Conservation (phyloP, 495 filamentous ascomycete species). For the Penicillium simplicissimum region DNA sequence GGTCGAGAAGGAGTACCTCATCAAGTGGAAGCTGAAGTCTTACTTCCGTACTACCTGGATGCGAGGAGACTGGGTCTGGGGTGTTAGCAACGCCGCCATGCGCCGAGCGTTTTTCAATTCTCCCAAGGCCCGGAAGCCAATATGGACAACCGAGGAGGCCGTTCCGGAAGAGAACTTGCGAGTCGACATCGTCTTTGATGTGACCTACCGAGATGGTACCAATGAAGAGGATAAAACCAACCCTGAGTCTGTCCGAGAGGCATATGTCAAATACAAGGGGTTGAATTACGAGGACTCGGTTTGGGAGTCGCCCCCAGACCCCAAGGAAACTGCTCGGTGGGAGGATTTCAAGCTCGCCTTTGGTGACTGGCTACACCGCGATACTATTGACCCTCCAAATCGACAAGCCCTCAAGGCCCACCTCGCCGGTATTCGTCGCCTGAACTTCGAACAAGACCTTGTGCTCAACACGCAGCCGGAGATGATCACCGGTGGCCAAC, state of each 20-base stretch:
- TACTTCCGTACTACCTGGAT: conserved; percentile 82
- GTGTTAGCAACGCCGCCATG: conserved; percentile 62
- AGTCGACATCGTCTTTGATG: conserved; percentile 84
- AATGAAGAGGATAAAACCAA: conserved; percentile 40
- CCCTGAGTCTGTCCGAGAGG: conserved; percentile 48
- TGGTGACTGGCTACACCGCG: conserved; percentile 75
- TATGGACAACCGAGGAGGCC: conserved; percentile 73
- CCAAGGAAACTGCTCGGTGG: conserved; percentile 67
- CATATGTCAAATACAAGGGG: conserved; percentile 90
- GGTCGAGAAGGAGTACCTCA: conserved; percentile 80
- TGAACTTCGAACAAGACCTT: conserved; percentile 64
- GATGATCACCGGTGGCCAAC: conserved; percentile 69
- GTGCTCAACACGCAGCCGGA: conserved; percentile 72
- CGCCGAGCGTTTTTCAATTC: conserved; percentile 72
- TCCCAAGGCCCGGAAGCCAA: conserved; percentile 61
- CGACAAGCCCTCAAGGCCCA: conserved; percentile 56
- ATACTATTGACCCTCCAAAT: conserved; percentile 63
- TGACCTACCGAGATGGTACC: conserved; percentile 57
- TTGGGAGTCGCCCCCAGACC: conserved; percentile 82
- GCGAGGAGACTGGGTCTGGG: conserved; percentile 86
- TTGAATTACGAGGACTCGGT: conserved; percentile 88
- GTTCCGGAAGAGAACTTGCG: conserved; percentile 81
- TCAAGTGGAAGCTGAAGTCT: conserved; percentile 81
- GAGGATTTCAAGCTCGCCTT: conserved; percentile 82
- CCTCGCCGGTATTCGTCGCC: conserved; percentile 58